Conservation (phyloP, 768 basidiomycete genomes). For the Russula abietina region DNA sequence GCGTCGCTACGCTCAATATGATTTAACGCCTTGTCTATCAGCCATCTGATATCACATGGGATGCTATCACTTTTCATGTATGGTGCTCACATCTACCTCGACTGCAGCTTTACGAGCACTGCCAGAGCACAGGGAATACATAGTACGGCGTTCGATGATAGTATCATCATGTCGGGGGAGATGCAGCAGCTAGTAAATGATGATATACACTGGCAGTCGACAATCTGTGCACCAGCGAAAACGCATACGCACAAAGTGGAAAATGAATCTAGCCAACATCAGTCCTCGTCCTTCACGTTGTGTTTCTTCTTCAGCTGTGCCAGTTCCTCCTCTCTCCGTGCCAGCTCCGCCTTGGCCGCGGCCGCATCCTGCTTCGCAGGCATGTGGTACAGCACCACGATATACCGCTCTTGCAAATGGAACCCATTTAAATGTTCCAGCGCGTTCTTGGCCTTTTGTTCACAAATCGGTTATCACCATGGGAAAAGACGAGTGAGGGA, state of each 20-base stretch:
- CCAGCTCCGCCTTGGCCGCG: slow-evolving; percentile 83
- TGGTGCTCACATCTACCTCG: too few species aligned
- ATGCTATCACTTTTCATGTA: too few species aligned
- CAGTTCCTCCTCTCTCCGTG: too few species aligned
- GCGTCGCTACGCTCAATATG: too few species aligned
- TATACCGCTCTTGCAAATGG: slow-evolving; percentile 96
- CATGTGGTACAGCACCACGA: slow-evolving; percentile 97
- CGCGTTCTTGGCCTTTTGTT: slow-evolving; percentile 83
- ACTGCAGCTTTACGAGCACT: too few species aligned
- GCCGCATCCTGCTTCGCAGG: slow-evolving; percentile 95
- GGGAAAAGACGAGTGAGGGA: neutral
- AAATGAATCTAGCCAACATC: slow-evolving; percentile 24
- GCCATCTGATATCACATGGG: too few species aligned
- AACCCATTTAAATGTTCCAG: too few species aligned
- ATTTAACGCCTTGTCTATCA: too few species aligned
- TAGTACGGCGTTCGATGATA: too few species aligned
- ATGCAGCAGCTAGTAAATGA: neutral
- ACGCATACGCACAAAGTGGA: neutral
- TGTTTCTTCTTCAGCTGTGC: too few species aligned
- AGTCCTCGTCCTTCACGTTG: slow-evolving; percentile 76
- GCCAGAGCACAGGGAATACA: too few species aligned
- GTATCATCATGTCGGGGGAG: too few species aligned
- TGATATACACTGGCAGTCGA: neutral
- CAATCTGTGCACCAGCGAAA: neutral
- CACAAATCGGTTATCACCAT: neutral